phyloP scores from a whole-genome alignment of 306 rosid genomes.

The Betula pendula region DNA sequence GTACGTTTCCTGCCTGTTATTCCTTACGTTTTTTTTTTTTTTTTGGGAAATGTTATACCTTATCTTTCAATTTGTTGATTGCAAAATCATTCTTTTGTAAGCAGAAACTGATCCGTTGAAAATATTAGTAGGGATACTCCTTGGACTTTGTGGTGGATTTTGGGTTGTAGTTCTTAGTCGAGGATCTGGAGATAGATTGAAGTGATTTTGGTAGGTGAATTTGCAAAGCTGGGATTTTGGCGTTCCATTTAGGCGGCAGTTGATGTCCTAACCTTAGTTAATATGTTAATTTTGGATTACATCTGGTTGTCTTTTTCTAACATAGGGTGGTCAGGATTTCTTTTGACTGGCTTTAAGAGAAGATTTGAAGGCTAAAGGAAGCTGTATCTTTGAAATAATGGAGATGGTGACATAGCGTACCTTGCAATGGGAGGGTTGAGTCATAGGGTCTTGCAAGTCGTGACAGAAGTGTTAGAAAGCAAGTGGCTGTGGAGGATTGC shows the following conservation, averaged over 20 bases:
- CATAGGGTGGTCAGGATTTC: not conserved
- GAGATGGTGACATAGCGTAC: not conserved
- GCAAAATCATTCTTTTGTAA: not conserved
- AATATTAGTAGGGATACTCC: not conserved
- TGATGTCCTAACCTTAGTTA: too few species aligned
- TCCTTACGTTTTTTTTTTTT: not conserved
- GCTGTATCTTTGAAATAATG: not conserved
- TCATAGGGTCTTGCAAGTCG: not conserved
- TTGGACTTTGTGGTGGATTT: not conserved
- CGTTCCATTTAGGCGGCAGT: not conserved
- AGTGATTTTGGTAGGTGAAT: not conserved
- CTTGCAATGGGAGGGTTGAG: not conserved
- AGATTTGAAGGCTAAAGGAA: not conserved
- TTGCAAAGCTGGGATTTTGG: not conserved
- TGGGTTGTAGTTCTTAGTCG: not conserved
- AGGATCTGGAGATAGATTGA: not conserved
- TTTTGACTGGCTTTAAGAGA: not conserved
- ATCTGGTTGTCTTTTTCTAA: not conserved
- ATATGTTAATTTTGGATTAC: too few species aligned
- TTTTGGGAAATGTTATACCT: too few species aligned
- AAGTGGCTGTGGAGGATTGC: not conserved
- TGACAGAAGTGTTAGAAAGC: not conserved
- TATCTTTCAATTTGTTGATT: not conserved
- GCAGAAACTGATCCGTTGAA: not conserved
- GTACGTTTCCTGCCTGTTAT: not conserved